Evolutionary conservation across 148 eudicot species (phyloP).

Genomic region (Fagopyrum tataricum): DNA sequence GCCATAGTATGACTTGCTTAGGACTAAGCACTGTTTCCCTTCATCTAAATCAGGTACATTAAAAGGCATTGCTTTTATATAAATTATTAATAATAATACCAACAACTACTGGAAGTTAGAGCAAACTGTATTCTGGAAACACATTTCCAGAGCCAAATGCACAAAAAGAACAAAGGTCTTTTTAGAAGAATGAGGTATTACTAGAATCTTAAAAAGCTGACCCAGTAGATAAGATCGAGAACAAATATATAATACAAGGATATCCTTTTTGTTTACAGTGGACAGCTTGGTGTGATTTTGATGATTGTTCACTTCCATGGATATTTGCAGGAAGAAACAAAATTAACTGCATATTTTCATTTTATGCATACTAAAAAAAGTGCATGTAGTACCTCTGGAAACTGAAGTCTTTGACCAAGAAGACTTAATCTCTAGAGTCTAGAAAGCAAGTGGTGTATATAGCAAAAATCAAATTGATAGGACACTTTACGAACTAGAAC

Average conservation of each 20-base stretch:
- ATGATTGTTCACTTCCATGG: neutral
- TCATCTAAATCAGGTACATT: neutral
- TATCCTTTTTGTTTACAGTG: neutral
- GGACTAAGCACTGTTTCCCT: neutral
- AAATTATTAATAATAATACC: neutral
- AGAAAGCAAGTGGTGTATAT: neutral
- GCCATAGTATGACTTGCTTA: neutral
- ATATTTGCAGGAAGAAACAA: neutral
- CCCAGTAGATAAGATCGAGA: neutral
- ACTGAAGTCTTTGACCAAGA: neutral
- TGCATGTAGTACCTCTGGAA: neutral
- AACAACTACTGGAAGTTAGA: neutral
- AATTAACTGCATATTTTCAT: neutral
- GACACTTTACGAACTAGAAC: neutral
- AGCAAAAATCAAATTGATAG: neutral
- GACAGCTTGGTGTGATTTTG: constrained; percentile 2
- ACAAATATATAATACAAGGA: neutral
- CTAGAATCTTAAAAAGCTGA: neutral
- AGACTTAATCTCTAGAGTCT: neutral
- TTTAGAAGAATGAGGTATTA: neutral
- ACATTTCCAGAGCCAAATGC: neutral
- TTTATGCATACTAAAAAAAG: neutral
- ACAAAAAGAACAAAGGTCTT: neutral
- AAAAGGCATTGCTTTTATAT: neutral
- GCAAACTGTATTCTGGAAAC: neutral